These are phyloP conservation scores for Elsinoe batatas DNA, from an alignment of 2,329 filamentous ascomycete species.

Conservation along the genomic window DNA sequence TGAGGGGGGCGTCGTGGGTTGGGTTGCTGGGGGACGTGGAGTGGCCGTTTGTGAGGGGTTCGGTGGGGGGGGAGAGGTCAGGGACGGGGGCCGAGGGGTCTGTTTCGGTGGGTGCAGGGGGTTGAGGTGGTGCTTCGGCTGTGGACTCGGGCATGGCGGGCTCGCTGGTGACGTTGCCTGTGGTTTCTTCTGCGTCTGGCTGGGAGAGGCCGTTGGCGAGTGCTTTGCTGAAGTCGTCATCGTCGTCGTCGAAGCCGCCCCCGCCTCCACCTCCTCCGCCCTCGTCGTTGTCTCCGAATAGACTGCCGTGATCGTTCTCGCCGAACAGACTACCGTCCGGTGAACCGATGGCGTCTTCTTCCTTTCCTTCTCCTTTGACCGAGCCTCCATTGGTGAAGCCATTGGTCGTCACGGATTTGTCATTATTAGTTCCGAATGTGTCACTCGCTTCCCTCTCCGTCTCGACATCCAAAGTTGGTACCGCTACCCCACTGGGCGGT, in stretches of 20 bases:
- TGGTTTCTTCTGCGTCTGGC: conserved; percentile 21
- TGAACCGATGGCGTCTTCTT: conserved; percentile 49
- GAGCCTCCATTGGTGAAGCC: conserved; percentile 37
- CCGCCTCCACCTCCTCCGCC: conserved; percentile 38
- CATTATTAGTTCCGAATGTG: conserved; percentile 69
- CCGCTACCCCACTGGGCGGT: conserved; percentile 62
- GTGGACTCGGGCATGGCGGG: conserved; percentile 21
- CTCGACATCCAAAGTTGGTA: conserved; percentile 63
- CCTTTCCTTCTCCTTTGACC: conserved; percentile 19
- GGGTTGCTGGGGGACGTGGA: conserved; percentile 43
- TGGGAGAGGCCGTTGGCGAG: conserved; percentile 49
- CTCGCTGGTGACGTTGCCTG: conserved; percentile 3
- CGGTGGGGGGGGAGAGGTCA: conserved; percentile 4
- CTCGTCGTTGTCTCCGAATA: conserved; percentile 76
- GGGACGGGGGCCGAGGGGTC: neutral
- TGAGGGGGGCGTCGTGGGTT: conserved; percentile 60
- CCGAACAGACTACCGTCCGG: conserved; percentile 77
- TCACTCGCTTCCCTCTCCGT: conserved; percentile 42
- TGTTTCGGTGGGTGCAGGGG: neutral
- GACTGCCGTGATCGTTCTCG: conserved; percentile 56
- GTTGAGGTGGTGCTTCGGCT: conserved; percentile 5
- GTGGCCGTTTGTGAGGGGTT: conserved; percentile 56
- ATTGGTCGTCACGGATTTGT: conserved; percentile 44
- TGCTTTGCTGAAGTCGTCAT: conserved; percentile 68
- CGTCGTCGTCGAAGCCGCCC: conserved; percentile 66